Percentiles rank a stretch among this genome's conserved stretches.
These are phyloP conservation scores for Neurospora africana DNA, from an alignment of 495 filamentous ascomycete species.

Conservation along the genomic window DNA sequence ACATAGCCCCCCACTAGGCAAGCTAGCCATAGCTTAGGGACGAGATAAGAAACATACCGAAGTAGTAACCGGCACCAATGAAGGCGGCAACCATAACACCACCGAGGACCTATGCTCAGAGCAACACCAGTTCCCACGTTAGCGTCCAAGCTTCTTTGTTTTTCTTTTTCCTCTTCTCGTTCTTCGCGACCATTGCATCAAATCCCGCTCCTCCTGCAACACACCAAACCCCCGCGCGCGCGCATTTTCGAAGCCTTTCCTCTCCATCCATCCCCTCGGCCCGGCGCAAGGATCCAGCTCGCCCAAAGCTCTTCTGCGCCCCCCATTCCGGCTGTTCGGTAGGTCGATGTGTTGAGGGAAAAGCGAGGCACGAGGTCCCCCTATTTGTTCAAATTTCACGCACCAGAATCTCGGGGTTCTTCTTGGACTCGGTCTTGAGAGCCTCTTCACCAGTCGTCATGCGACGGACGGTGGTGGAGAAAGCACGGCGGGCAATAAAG, in stretches of 20 bases:
- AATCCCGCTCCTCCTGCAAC: background rate
- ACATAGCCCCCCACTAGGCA: background rate
- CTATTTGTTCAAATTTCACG: conserved; percentile 19
- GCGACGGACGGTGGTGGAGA: conserved; percentile 36
- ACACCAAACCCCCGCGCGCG: background rate
- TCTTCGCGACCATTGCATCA: background rate
- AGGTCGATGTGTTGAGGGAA: background rate
- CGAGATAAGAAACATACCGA: conserved; percentile 37
- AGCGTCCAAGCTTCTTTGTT: conserved; percentile 4
- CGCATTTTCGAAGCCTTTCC: background rate
- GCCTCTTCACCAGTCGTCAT: conserved; percentile 28
- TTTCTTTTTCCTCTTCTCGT: background rate
- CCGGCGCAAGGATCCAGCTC: background rate
- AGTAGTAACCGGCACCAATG: conserved; percentile 78
- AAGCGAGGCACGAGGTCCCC: background rate
- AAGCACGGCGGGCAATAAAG: conserved; percentile 36
- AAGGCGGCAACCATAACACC: conserved; percentile 87
- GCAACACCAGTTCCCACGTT: conserved; percentile 6
- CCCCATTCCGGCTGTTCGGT: background rate
- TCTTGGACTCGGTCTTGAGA: conserved; percentile 39
- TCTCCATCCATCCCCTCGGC: background rate
- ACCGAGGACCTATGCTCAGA: conserved; percentile 58
- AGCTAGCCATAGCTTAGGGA: background rate
- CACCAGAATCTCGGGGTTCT: conserved; percentile 43
- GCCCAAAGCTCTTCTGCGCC: background rate